Base-by-base conservation (phyloP, 805 yeast genomes). In the Saturnispora kantuleensis region DNA sequence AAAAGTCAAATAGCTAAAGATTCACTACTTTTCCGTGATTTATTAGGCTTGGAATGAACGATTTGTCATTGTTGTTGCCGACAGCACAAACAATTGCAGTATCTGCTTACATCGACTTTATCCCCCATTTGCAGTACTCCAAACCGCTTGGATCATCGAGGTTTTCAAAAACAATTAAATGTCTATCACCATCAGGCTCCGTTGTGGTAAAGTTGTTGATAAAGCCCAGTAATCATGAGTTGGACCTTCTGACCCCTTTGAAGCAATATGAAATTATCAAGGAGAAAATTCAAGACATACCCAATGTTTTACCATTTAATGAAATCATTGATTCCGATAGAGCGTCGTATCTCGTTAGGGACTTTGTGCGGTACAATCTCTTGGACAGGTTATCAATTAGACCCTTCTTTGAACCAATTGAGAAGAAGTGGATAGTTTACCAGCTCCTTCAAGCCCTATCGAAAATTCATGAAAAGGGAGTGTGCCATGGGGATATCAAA, bases 21-120 rank as follows among this genome's bases (percentile, higher is more conserved):
- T 34, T 15, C 11, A 34, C 37, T 16, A 10, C 37, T 34, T 13
- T 34, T 18, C 12, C 15, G 5, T 15, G 8, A 9, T n/a, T 34
- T 16, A 10, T 13, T 34, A 34, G 15, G 15, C 37, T 34, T 34
- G 15, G 21, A 6, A 43, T 38, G 46, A 38, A 43, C 11, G 84
- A 84, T 58, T 66, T 90, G 48, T 89, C 97, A 1, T 68, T 85
- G 31, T 65, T 87, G 59, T 85, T 96, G 9, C 96, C 96, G 10
- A 79, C 95, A 3, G 87, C 95, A 1, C 88, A 95, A 3, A 85
- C 96, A 1, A 85, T 90, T 55, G 96, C 95, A 6, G 72, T 88
- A 2, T 87, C 90, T 17, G 89, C 97, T 1, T 90, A 89, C 53
- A 76, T 90, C 28, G 88, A 88, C 55, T 86, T 84, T 36, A 68